Conservation (phyloP, 768 basidiomycete genomes). For the Tremella fuciformis region DNA sequence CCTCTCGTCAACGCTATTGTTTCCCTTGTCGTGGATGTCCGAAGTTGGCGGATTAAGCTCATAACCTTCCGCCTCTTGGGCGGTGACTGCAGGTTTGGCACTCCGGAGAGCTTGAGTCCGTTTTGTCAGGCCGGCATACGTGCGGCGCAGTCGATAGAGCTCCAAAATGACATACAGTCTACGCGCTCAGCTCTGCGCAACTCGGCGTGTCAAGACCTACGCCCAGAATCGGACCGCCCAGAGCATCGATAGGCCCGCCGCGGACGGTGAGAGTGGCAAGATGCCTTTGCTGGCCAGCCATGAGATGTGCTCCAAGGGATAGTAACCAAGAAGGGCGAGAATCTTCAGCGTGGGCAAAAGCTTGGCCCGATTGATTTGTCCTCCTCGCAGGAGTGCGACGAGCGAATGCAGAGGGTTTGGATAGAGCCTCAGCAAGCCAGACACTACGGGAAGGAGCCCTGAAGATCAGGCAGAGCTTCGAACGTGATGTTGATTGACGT, state of each 20-base stretch:
- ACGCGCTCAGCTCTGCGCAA: constrained; percentile 6
- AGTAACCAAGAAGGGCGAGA: constrained; percentile 41
- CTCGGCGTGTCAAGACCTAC: constrained; percentile 22
- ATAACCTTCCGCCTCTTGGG: constrained; percentile 41
- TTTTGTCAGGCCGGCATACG: constrained; percentile 18
- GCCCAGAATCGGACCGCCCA: constrained; percentile 52
- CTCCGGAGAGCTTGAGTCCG: constrained; percentile 23
- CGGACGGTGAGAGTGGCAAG: constrained; percentile 22
- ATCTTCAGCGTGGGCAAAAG: constrained; percentile 38
- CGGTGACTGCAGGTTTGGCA: constrained; percentile 23
- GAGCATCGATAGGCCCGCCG: constrained; percentile 22
- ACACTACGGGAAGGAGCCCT: constrained; percentile 34
- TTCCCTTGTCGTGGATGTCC: not conserved
- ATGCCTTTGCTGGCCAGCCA: constrained; percentile 45
- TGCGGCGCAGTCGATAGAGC: constrained; percentile 31
- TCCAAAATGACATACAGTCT: constrained; percentile 44
- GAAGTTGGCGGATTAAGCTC: constrained; percentile 22
- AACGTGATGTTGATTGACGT: constrained; percentile 10
- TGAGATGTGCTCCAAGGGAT: constrained; percentile 46
- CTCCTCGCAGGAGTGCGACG: constrained; percentile 10
- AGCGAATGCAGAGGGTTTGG: constrained; percentile 33
- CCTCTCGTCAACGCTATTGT: constrained; percentile 1
- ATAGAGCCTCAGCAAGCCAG: constrained; percentile 34
- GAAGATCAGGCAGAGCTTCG: not conserved
- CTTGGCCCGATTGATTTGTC: constrained; percentile 14